These are phyloP conservation scores for Hypoxylon sp. DNA, from an alignment of 2,329 filamentous ascomycete genomes.

Conservation along the genomic window DNA sequence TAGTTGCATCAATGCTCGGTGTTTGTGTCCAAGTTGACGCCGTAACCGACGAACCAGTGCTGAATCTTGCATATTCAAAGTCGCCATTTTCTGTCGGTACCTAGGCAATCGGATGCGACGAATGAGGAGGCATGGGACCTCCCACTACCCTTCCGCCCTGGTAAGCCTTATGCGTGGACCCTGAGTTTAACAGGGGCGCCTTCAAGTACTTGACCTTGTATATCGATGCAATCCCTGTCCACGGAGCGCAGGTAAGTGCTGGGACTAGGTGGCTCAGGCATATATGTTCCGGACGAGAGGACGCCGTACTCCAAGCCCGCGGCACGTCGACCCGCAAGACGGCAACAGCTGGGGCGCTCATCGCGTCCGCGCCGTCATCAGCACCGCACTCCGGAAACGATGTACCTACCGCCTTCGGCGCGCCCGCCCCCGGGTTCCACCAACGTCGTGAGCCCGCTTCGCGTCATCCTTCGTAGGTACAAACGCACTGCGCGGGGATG, in stretches of 20 bases:
- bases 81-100: slow-evolving; percentile 52
- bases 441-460: slow-evolving; percentile 40
- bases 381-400: slow-evolving; percentile 52
- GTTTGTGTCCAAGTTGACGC: slow-evolving; percentile 52
- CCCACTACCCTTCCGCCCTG: slow-evolving; percentile 48
- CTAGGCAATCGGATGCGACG: slow-evolving; percentile 52
- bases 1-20: slow-evolving; percentile 37
- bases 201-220: slow-evolving; percentile 57
- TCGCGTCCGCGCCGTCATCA: slow-evolving; percentile 46
- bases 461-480: slow-evolving; percentile 36
- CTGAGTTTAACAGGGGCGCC: slow-evolving; percentile 52
- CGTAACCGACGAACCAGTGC: slow-evolving; percentile 47
- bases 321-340: slow-evolving; percentile 36
- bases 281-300: slow-evolving; percentile 17
- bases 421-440: slow-evolving; percentile 52
- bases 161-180: slow-evolving; percentile 50
- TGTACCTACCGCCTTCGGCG: slow-evolving; percentile 60
- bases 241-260: slow-evolving; percentile 40
- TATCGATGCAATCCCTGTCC: slow-evolving; percentile 44
- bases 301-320: slow-evolving; percentile 41
- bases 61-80: slow-evolving; percentile 54
- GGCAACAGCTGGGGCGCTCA: slow-evolving; percentile 40
- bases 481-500: slow-evolving; percentile 54
- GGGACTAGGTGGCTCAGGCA: not conserved
- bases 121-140: slow-evolving; percentile 51